Conservation (phyloP, 768 basidiomycete species). For the Lanmaoa pseudosensibilis region DNA sequence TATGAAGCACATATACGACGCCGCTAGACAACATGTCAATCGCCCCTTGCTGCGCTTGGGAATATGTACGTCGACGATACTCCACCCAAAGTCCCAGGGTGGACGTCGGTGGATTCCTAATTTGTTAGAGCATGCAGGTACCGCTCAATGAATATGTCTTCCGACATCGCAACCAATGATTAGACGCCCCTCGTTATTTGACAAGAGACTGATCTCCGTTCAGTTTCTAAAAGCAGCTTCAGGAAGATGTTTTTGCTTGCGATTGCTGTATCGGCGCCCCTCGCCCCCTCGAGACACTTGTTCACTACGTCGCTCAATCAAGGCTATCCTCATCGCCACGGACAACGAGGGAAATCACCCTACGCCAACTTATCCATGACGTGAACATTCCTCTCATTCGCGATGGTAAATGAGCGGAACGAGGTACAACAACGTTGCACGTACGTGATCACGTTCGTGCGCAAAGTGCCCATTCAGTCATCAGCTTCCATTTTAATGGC, state of each 20-base stretch:
- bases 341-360: slow-evolving; percentile 15
- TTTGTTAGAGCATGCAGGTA: neutral
- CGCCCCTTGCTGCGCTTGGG: neutral
- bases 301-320: neutral
- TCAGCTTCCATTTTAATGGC: slow-evolving; percentile 20
- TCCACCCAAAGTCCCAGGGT: slow-evolving; percentile 2
- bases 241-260: neutral
- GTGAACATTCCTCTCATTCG: slow-evolving; percentile 10
- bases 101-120: neutral
- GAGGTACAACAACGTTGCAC: slow-evolving; percentile 6
- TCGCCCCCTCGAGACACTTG: neutral
- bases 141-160: slow-evolving; percentile 5
- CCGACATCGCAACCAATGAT: neutral
- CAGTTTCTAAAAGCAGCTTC: neutral
- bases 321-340: slow-evolving; percentile 9
- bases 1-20: neutral
- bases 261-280: neutral
- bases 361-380: slow-evolving; percentile 28
- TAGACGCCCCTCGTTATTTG: neutral
- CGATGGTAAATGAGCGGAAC: slow-evolving; percentile 1
- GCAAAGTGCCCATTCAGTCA: neutral
- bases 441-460: slow-evolving; percentile 10
- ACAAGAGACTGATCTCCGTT: neutral
- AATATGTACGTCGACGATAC: neutral
- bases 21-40: neutral